These are phyloP conservation scores for Botryotinia narcissicola DNA, from an alignment of 2,329 filamentous ascomycete genomes.

Conservation along the genomic window DNA sequence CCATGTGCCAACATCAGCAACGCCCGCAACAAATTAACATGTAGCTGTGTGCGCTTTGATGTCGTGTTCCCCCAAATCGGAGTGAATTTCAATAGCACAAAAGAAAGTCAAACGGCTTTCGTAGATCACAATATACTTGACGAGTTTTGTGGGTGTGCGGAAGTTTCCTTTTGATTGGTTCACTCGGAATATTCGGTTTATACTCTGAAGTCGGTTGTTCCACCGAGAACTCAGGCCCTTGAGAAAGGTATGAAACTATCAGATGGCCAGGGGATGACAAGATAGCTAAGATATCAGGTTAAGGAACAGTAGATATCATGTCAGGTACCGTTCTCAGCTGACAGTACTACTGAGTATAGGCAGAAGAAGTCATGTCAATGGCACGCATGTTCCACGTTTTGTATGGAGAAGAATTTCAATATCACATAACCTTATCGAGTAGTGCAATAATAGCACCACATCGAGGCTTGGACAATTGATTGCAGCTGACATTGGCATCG, in stretches of 20 bases:
- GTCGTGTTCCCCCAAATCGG: slow-evolving; percentile 5
- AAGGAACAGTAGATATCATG: background rate
- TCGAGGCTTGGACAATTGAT: background rate
- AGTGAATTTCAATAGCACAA: slow-evolving; percentile 2
- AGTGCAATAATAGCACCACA: background rate
- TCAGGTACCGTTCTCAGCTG: slow-evolving; percentile 19
- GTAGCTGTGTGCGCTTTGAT: slow-evolving; percentile 9
- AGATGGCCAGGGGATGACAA: background rate
- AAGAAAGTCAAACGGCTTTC: slow-evolving; percentile 10
- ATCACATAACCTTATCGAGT: background rate
- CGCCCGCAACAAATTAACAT: background rate
- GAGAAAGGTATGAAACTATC: background rate
- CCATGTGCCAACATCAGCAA: slow-evolving; percentile 1
- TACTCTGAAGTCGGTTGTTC: background rate
- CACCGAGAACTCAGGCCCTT: background rate
- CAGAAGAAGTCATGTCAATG: slow-evolving; percentile 3
- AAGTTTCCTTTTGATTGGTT: background rate
- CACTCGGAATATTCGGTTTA: slow-evolving; percentile 2
- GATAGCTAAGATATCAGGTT: background rate
- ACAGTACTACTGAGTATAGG: slow-evolving; percentile 1
- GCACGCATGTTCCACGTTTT: slow-evolving; percentile 14
- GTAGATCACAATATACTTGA: slow-evolving; percentile 18
- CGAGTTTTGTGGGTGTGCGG: background rate
- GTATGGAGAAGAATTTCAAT: background rate
- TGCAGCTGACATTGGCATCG: background rate